These are phyloP conservation scores for Debaryomyces tyrocola DNA, from an alignment of 805 yeast species.

Conservation along the genomic window DNA sequence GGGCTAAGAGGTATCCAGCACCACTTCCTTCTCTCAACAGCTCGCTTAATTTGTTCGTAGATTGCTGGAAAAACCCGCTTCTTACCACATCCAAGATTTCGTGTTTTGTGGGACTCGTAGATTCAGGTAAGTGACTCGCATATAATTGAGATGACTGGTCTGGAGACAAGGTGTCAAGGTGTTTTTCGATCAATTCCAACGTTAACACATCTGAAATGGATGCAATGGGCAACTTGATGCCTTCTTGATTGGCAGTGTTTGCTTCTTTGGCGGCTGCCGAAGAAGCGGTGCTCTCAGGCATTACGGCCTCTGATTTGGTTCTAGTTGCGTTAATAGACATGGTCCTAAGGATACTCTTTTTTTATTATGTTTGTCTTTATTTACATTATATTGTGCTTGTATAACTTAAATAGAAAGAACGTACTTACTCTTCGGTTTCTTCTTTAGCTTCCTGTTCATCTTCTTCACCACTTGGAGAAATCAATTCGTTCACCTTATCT, in stretches of 20 bases:
- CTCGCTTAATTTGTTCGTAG: slow-evolving; percentile 39
- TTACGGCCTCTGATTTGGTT: background rate
- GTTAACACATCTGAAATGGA: slow-evolving; percentile 36
- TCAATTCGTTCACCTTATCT: slow-evolving; percentile 47
- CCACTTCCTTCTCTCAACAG: slow-evolving; percentile 41
- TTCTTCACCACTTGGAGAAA: slow-evolving; percentile 35
- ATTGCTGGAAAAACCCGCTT: slow-evolving; percentile 49
- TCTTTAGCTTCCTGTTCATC: slow-evolving; percentile 19
- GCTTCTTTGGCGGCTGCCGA: background rate
- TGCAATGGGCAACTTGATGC: slow-evolving; percentile 23
- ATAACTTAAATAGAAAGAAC: slow-evolving; percentile 6
- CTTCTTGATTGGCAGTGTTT: background rate
- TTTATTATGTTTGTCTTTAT: background rate
- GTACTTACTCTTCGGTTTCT: slow-evolving; percentile 17
- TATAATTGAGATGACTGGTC: slow-evolving; percentile 36
- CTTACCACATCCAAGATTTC: slow-evolving; percentile 44
- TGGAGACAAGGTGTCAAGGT: slow-evolving; percentile 30
- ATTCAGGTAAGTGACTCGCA: slow-evolving; percentile 41
- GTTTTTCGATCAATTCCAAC: slow-evolving; percentile 26
- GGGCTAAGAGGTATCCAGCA: slow-evolving; percentile 50
- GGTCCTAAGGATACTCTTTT: background rate
- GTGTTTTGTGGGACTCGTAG: slow-evolving; percentile 27
- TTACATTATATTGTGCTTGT: slow-evolving; percentile 4
- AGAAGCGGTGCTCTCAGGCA: background rate
- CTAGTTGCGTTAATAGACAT: slow-evolving; percentile 3